Conservation (phyloP, 2,329 filamentous ascomycete species). For the Colletotrichum sp. region DNA sequence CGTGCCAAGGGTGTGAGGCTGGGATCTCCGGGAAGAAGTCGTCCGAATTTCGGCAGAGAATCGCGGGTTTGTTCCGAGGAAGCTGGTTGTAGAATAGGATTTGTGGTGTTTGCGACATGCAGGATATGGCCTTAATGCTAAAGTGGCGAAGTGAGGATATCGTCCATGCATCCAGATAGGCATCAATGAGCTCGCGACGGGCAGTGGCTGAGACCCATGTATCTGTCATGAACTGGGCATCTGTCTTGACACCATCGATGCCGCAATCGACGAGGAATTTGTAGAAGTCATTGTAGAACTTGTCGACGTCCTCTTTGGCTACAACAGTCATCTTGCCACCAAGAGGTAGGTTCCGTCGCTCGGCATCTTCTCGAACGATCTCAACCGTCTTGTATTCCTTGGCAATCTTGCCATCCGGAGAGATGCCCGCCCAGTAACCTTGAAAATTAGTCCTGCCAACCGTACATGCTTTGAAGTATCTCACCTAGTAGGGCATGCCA, state of each 20-base stretch:
- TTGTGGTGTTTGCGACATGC: constrained; percentile 92
- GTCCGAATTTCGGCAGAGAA: constrained; percentile 84
- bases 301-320: constrained; percentile 72
- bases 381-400: constrained; percentile 78
- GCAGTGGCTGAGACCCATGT: constrained; percentile 70
- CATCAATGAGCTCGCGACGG: constrained; percentile 72
- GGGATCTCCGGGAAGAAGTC: constrained; percentile 90
- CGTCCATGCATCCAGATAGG: constrained; percentile 88
- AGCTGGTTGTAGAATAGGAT: constrained; percentile 86
- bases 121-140: constrained; percentile 79
- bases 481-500: constrained; percentile 82
- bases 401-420: constrained; percentile 75
- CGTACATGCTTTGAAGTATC: background rate
- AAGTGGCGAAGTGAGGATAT: constrained; percentile 81
- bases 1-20: constrained; percentile 88
- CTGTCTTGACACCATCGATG: constrained; percentile 89
- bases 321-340: constrained; percentile 76
- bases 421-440: constrained; percentile 91
- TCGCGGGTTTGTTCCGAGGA: constrained; percentile 73
- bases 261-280: constrained; percentile 75
- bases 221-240: constrained; percentile 90
- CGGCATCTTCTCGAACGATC: constrained; percentile 54
- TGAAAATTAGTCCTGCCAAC: background rate
- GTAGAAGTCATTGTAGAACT: constrained; percentile 93
- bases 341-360: constrained; percentile 51